phyloP scores from a whole-genome alignment of 139 green algal genomes.

The Choricystis sp. region DNA sequence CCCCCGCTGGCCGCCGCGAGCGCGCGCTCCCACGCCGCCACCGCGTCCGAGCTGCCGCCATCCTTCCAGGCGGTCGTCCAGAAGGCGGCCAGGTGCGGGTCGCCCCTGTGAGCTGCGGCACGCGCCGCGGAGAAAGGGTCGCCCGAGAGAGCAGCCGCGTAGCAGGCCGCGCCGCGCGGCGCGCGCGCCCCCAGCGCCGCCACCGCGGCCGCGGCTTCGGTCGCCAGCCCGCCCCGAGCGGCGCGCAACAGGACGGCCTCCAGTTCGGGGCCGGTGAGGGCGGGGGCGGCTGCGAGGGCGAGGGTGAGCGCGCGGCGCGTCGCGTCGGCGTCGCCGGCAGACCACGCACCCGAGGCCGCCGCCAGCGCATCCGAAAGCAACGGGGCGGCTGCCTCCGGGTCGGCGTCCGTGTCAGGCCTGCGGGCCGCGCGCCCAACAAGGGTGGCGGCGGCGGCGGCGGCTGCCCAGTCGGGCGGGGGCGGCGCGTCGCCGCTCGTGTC shows the following conservation, averaged over 20 bases:
- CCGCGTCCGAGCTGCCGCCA: not conserved
- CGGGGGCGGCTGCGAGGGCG: not conserved
- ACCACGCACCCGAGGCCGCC: not conserved
- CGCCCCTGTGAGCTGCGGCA: not conserved
- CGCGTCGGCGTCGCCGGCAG: not conserved
- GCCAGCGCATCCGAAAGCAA: not conserved
- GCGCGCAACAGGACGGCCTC: not conserved
- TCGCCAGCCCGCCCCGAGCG: too few relatives aligned
- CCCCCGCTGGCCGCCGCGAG: not conserved
- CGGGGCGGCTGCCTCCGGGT: too few relatives aligned
- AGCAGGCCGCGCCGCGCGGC: too few relatives aligned
- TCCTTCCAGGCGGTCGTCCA: not conserved
- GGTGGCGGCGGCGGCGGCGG: too few relatives aligned
- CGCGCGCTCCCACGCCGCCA: not conserved
- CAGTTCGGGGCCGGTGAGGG: not conserved
- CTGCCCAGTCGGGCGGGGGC: too few relatives aligned
- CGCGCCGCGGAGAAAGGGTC: not conserved
- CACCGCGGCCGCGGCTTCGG: not conserved
- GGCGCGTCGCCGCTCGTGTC: too few relatives aligned
- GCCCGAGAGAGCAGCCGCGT: not conserved
- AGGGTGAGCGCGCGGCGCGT: not conserved
- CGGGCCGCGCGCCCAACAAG: too few relatives aligned
- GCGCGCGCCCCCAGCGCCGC: too few relatives aligned
- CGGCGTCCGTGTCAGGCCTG: too few relatives aligned
- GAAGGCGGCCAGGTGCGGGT: not conserved